Percentiles rank a stretch among this genome's conserved stretches.
Evolutionary conservation across 108 stramenopile species (phyloP).

Genomic region (Chaetoceros tenuissimus): DNA sequence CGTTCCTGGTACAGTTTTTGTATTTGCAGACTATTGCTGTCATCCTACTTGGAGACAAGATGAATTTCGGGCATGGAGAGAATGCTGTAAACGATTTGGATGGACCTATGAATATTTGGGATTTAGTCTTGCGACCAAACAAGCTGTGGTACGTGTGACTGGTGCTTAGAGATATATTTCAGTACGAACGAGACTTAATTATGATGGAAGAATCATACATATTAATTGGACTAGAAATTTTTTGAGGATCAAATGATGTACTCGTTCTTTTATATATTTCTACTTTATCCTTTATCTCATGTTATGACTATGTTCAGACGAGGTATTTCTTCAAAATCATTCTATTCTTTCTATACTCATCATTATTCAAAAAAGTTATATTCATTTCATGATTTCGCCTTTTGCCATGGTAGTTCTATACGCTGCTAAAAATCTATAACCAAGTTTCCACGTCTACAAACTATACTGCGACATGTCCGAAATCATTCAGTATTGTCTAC

Average conservation of each 20-base stretch:
- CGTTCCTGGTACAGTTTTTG: slow-evolving; percentile 67
- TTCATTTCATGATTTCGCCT: no score
- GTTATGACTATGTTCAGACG: not conserved
- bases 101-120: slow-evolving; percentile 84
- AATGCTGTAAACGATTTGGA: slow-evolving; percentile 80
- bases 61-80: slow-evolving; percentile 79
- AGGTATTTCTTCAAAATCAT: not conserved
- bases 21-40: slow-evolving; percentile 80
- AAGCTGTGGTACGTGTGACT: slow-evolving; percentile 70
- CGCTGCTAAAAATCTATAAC: no score
- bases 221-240: not conserved
- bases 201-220: slow-evolving; percentile 1
- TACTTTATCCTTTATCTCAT: not conserved
- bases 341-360: not conserved
- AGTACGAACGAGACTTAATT: no score
- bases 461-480: no score
- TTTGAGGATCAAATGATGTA: no score
- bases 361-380: no score
- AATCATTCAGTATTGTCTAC: no score
- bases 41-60: slow-evolving; percentile 83
- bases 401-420: no score
- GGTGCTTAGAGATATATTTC: slow-evolving; percentile 14
- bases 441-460: no score
- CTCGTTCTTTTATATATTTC: not conserved
- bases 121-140: slow-evolving; percentile 71